Evolutionary conservation across 495 filamentous ascomycete genomes (phyloP), one percentile per base, ranked within the genome.

Genomic region (Penicillium cosmopolitanum): DNA sequence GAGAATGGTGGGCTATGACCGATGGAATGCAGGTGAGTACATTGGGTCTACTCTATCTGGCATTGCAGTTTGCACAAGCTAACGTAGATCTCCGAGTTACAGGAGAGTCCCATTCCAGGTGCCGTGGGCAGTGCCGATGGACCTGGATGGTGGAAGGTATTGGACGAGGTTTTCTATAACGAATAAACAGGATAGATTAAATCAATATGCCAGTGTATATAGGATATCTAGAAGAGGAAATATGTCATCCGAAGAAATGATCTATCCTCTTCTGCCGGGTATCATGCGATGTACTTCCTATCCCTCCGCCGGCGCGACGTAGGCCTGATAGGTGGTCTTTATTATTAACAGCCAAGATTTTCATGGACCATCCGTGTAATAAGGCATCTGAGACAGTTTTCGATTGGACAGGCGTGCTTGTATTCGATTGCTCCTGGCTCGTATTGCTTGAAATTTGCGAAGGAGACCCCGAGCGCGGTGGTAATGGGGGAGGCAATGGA

Each of bases 1-100:
- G 84, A 43, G 86, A 90, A 68, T 92, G 89, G 89, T 92, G 89
- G 89, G 76, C 76, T 33, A 86, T 92, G 83, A 92, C 89, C 19
- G 89, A 92, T 73, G 74, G 77, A 15, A 87, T 86, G 76, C 89
- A 92, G 73, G 83, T 76, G 66, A 79, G 73, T 75, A 44, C 19
- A 5, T 8, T 44, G 4, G 16, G 42, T 44, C 36, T 40, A 12
- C n/a, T 40, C 15, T n/a, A 40, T 40, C 12, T 15, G 5, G 25
- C 18, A 48, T 13, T 28, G 12, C 11, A 35, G 9, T 34, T 13
- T 15, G 15, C 16, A 12, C 8, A 13, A 35, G 6, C 21, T 43
- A 25, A 55, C 12, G 9, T 36, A 13, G 34, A 25, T 9, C 36
- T 6, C 44, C 23, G 23, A 23, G 25, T 9, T 43, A 8, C 47